Evolutionary conservation across 192 early-diverging fungal species (phyloP).

Genomic region (Backusella psychrophila): DNA sequence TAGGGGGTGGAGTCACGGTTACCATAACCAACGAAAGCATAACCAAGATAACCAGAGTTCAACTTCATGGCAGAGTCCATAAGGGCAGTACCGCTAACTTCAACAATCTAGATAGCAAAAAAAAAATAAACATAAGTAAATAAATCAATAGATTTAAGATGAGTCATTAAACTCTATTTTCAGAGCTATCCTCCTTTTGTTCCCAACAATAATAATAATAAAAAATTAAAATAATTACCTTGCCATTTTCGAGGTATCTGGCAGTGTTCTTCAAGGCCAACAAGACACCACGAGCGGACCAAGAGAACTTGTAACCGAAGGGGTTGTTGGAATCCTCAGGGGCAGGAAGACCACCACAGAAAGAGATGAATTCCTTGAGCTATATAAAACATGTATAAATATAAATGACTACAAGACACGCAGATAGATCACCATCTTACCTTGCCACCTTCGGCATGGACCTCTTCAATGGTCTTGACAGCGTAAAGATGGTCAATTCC

Average conservation of each 20-base stretch:
- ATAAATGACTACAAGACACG: neutral
- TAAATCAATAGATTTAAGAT: neutral
- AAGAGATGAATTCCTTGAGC: constrained; percentile 86
- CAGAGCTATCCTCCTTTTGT: neutral
- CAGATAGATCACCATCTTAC: constrained; percentile 30
- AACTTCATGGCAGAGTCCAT: constrained; percentile 93
- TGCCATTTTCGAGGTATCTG: constrained; percentile 86
- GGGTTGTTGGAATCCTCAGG: constrained; percentile 97
- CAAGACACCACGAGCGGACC: constrained; percentile 97
- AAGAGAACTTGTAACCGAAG: constrained; percentile 99
- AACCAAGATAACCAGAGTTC: constrained; percentile 89
- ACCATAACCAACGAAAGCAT: constrained; percentile 92
- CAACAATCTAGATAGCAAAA: constrained; percentile 49
- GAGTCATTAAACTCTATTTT: constrained; percentile 11
- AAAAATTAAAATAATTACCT: constrained; percentile 41
- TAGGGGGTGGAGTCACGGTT: constrained; percentile 98
- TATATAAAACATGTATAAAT: neutral
- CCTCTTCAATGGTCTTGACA: constrained; percentile 89
- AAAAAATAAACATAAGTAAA: neutral
- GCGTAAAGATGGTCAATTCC: constrained; percentile 96
- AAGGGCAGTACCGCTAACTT: constrained; percentile 78
- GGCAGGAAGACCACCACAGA: constrained; percentile 98
- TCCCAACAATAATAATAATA: neutral
- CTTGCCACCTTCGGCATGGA: constrained; percentile 78
- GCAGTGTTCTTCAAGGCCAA: constrained; percentile 94